Base-by-base conservation (phyloP, 2,329 filamentous ascomycete genomes). In the Trichoderma polysporum region DNA sequence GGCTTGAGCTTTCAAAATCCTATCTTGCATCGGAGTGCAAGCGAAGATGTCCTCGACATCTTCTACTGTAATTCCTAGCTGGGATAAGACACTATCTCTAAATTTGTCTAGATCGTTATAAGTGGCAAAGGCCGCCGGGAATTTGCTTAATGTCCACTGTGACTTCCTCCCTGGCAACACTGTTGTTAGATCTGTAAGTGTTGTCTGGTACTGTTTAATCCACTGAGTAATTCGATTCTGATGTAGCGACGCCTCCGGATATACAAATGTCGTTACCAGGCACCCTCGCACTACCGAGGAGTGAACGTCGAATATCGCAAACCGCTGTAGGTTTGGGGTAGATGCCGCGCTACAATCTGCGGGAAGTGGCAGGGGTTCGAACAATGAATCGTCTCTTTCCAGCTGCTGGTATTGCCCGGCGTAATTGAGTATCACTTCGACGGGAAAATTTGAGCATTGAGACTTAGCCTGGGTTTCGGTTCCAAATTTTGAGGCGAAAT, bases 361-460 rank as follows among this genome's bases (percentile, higher is more conserved):
- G 35, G 35, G 35, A 10, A 39, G 12, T 10, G 12, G 12, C 12
- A 39, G 35, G 17, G 12, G 33, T 50, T 61, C n/a, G 19, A 61
- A 50, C 8, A 61, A 17, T 4, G 58, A 29, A 49, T 50, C 58
- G 15, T 25, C 31, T 10, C 25, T 13, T 39, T 61, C 58, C 17
- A 50, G 58, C 22, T 49, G 41, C 76, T 60, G 19, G 77, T 64
- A 22, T 77, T 74, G n/a, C 74, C 62, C 2, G 74, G 70, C 15
- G 71, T 67, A 1, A 75, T 78, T 12, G 58, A 74, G 69, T 1
- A 72, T 63, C 22, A 74, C 15, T 50, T 74, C 73, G 66, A 82
- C 78, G 0, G 76, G 73, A n/a, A 73, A 49, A 10, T 49, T 59
- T 68, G 71, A n/a, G 71, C 73, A 13, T 70, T 71, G 10, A 65